phyloP scores from a whole-genome alignment of 2,329 filamentous ascomycete genomes.

The Alternaria arborescens region DNA sequence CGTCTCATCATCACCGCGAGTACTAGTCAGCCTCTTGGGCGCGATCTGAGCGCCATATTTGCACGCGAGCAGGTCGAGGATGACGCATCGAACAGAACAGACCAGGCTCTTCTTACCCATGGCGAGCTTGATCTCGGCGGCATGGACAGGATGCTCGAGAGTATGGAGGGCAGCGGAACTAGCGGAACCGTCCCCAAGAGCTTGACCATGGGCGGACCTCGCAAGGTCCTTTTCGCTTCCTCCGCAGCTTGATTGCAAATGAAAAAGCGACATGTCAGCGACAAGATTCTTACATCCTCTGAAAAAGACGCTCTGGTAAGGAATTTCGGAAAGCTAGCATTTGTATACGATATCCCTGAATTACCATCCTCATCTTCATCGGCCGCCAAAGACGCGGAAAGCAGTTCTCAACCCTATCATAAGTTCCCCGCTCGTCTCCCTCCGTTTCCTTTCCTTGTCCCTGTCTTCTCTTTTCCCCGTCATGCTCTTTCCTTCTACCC shows the following conservation, averaged over 20 bases:
- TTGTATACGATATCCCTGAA: slow-evolving; percentile 9
- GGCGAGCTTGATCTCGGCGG: slow-evolving; percentile 59
- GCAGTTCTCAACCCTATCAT: background rate
- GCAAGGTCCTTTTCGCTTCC: slow-evolving; percentile 49
- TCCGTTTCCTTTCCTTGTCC: background rate
- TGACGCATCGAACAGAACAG: slow-evolving; percentile 41
- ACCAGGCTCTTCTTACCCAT: slow-evolving; percentile 55
- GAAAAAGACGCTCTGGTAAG: background rate
- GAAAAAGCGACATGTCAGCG: background rate
- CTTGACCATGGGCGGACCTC: slow-evolving; percentile 41
- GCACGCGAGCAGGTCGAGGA: slow-evolving; percentile 41
- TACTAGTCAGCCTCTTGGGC: slow-evolving; percentile 41
- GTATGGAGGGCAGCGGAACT: slow-evolving; percentile 41
- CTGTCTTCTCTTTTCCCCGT: background rate
- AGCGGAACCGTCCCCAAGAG: slow-evolving; percentile 31
- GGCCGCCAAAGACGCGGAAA: background rate
- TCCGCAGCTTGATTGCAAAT: slow-evolving; percentile 32
- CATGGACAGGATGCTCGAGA: slow-evolving; percentile 57
- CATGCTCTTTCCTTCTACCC: background rate
- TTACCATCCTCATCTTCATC: background rate
- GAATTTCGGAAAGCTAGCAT: background rate
- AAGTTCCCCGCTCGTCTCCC: background rate
- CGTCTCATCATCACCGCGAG: slow-evolving; percentile 54
- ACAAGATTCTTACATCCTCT: background rate
- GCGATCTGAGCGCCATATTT: slow-evolving; percentile 40